Percentiles rank a stretch among this genome's conserved stretches.
phyloP scores from a whole-genome alignment of 345 rosid species.

The Punica granatum region DNA sequence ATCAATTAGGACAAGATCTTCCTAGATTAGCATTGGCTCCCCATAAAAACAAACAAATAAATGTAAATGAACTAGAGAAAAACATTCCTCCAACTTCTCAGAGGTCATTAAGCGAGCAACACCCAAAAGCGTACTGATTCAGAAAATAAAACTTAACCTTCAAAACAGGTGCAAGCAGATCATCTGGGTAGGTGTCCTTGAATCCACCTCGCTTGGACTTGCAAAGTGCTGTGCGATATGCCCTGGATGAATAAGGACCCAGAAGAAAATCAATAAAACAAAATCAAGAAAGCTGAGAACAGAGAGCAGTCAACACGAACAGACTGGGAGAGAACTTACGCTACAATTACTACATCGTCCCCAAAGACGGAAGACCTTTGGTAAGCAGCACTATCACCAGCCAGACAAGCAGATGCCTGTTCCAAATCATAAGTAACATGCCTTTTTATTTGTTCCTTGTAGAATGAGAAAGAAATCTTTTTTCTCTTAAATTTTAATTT shows the following conservation, averaged over 20 bases:
- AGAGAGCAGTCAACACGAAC: neutral
- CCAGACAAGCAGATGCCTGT: conserved; percentile 68
- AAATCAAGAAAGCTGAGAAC: neutral
- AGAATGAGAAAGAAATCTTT: too few species aligned
- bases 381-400: conserved; percentile 93
- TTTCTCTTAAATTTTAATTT: too few species aligned
- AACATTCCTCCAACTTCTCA: neutral
- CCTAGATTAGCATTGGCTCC: neutral
- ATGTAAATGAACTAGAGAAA: neutral
- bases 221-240: conserved; percentile 76
- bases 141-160: conserved; percentile 31
- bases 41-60: neutral
- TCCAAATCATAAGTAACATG: too few species aligned
- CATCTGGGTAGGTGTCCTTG: conserved; percentile 85
- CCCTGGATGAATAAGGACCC: conserved; percentile 29
- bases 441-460: too few species aligned
- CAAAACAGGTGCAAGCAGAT: conserved; percentile 76
- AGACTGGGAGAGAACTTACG: conserved; percentile 40
- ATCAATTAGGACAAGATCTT: neutral
- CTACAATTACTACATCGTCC: conserved; percentile 84
- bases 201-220: conserved; percentile 84
- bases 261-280: neutral
- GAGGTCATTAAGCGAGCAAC: neutral
- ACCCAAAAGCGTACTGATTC: neutral
- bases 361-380: conserved; percentile 67